Base-by-base conservation (phyloP, 2,329 filamentous ascomycete genomes). In the Epichloe sp. region DNA sequence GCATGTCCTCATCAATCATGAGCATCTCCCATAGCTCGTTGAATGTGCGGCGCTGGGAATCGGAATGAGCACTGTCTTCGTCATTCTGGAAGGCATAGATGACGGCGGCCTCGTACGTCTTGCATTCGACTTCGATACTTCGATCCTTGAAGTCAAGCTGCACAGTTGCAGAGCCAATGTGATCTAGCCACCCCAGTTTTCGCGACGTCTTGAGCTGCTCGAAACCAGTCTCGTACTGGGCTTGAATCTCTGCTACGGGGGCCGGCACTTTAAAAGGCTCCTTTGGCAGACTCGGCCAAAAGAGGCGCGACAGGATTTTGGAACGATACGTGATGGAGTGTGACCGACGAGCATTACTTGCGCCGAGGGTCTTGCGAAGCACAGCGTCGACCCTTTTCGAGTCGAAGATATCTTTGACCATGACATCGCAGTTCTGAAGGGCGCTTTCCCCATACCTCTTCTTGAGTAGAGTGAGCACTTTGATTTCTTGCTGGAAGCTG, bases 391-490 rank as follows among this genome's bases (percentile, higher is more conserved):
- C 79, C 42, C 80, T 77, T 54, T 77, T 76, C 1, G 89, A 95
- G 61, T 96, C 90, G 57, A 86, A 78, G 37, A 97, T 86, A 64
- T 98, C 93, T 56, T 85, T 87, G 52, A 98, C 79, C 93, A 98
- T 98, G 60, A 98, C 93, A 63, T 98, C 91, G 66, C 90, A 96
- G 47, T 87, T 86, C 64, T 97, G 93, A 44, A 98, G 72, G 15
- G 88, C 82, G 31, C 79, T 77, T 57, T 96, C 88, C 23, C 91
- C 91, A 52, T 96, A 90, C 8, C 90, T 82, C 54, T 87, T 77
- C 70, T 96, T 96, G 53, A 98, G 77, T 10, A 97, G 76, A 52
- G 91, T 83, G 5, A 97, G 76, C 4, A 96, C 86, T 51, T 86
- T 84, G 50, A 87, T 79, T 66, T 85, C 93, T 64, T 88, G 88